These are phyloP conservation scores for Pulveroboletus sp. DNA, from an alignment of 768 basidiomycete species.

Conservation along the genomic window DNA sequence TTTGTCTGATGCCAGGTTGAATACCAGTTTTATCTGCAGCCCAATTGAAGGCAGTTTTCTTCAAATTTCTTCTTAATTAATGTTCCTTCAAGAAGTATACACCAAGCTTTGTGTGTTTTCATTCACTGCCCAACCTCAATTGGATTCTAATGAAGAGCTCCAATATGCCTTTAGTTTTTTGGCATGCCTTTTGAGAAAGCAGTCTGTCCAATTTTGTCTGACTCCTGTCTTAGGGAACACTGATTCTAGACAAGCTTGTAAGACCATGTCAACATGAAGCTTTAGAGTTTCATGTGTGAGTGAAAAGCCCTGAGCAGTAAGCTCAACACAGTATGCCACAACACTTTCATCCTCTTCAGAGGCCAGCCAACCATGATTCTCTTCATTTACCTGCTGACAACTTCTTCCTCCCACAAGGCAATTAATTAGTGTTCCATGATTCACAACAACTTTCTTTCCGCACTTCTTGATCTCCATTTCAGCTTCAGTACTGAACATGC, in stretches of 20 bases:
- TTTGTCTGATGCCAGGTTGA: not conserved
- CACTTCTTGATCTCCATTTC: no score
- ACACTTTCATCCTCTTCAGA: no score
- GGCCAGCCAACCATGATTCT: no score
- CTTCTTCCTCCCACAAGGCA: no score
- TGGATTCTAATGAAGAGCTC: not conserved
- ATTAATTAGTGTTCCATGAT: no score
- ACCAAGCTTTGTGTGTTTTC: slow-evolving; percentile 30
- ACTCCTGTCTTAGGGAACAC: slow-evolving; percentile 32
- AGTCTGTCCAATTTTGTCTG: slow-evolving; percentile 20
- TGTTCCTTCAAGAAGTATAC: slow-evolving; percentile 29
- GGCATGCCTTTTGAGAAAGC: slow-evolving; percentile 27
- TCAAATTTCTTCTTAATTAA: slow-evolving; percentile 5
- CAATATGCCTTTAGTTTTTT: slow-evolving; percentile 5
- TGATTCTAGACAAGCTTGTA: slow-evolving; percentile 25
- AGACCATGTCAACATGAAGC: slow-evolving; percentile 26
- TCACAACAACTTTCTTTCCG: no score
- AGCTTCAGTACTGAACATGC: no score
- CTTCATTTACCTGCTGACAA: no score
- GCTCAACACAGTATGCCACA: no score
- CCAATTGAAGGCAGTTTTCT: slow-evolving; percentile 8
- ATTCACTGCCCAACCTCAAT: slow-evolving; percentile 31
- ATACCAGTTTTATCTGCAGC: slow-evolving; percentile 18
- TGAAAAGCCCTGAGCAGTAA: slow-evolving; percentile 29
- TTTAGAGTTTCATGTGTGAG: slow-evolving; percentile 23